These are phyloP conservation scores for Pichia sp. DNA, from an alignment of 1,139 yeast species.

Conservation along the genomic window DNA sequence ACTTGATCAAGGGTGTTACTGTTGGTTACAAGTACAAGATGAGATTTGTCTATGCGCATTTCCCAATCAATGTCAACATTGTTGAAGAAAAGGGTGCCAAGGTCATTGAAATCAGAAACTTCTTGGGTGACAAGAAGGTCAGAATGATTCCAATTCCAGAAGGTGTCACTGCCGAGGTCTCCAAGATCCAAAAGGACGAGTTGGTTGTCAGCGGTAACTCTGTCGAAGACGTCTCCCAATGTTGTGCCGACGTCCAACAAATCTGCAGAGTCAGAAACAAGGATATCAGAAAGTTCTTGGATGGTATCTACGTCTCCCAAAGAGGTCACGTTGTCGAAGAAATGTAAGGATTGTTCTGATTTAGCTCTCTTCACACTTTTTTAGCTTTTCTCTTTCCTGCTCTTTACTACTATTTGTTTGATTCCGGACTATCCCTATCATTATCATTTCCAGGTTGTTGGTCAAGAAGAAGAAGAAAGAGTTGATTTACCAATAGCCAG, in stretches of 20 bases:
- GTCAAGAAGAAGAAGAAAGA: slow-evolving; percentile 1
- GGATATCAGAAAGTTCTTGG: slow-evolving; percentile 99
- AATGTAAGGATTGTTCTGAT: slow-evolving; percentile 24
- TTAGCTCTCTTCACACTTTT: slow-evolving; percentile 15
- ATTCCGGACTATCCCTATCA: slow-evolving; percentile 2
- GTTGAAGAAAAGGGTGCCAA: slow-evolving; percentile 70
- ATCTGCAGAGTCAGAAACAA: slow-evolving; percentile 99
- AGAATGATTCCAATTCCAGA: slow-evolving; percentile 80
- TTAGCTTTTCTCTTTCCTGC: slow-evolving; percentile 25
- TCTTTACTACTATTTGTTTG: slow-evolving; percentile 12
- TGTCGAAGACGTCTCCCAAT: slow-evolving; percentile 95
- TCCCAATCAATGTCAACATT: slow-evolving; percentile 98
- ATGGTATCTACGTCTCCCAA: slow-evolving; percentile 99
- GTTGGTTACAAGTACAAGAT: slow-evolving; percentile 99
- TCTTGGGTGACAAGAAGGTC: slow-evolving; percentile 97
- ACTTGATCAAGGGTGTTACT: slow-evolving; percentile 98
- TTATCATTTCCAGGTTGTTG: slow-evolving; percentile 5
- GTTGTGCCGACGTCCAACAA: slow-evolving; percentile 98
- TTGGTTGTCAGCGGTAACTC: slow-evolving; percentile 92
- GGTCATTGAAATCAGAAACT: slow-evolving; percentile 95
- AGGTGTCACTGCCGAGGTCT: slow-evolving; percentile 83
- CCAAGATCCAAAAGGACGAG: slow-evolving; percentile 90
- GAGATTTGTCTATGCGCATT: slow-evolving; percentile 99
- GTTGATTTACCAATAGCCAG: slow-evolving; percentile 16
- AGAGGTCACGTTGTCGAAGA: slow-evolving; percentile 82